Evolutionary conservation across 2,329 filamentous ascomycete genomes (phyloP).

Genomic region (Pestalotiopsis sp.): DNA sequence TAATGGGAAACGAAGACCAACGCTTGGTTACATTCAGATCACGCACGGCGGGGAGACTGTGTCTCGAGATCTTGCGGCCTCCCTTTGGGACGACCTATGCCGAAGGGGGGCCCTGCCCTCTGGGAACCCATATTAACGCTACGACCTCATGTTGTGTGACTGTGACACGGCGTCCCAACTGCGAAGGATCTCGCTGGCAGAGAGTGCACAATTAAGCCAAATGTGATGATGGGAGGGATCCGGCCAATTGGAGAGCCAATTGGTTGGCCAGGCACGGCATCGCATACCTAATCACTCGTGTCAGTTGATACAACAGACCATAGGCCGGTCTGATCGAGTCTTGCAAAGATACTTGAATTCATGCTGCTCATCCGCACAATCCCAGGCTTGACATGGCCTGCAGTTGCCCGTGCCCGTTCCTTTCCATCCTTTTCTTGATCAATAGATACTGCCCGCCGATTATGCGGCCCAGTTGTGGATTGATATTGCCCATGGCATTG

Average conservation of each 20-base stretch:
- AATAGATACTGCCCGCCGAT: too few relatives aligned
- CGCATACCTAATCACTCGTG: neutral
- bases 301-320: neutral
- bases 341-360: neutral
- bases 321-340: neutral
- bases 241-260: constrained; percentile 7
- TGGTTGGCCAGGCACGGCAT: neutral
- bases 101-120: constrained; percentile 24
- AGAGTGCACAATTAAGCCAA: neutral
- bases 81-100: constrained; percentile 22
- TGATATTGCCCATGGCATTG: neutral
- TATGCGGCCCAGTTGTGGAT: too few relatives aligned
- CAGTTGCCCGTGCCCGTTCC: neutral
- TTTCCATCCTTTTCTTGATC: neutral
- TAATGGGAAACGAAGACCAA: constrained; percentile 34
- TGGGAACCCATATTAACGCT: constrained; percentile 29
- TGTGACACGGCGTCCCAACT: neutral
- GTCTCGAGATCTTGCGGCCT: constrained; percentile 34
- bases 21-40: constrained; percentile 34
- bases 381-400: neutral
- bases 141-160: constrained; percentile 30
- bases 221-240: neutral
- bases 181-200: neutral
- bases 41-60: constrained; percentile 30
- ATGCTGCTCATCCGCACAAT: neutral